These are phyloP conservation scores for Grosmannia huntii DNA, from an alignment of 2,329 filamentous ascomycete genomes.

Conservation along the genomic window DNA sequence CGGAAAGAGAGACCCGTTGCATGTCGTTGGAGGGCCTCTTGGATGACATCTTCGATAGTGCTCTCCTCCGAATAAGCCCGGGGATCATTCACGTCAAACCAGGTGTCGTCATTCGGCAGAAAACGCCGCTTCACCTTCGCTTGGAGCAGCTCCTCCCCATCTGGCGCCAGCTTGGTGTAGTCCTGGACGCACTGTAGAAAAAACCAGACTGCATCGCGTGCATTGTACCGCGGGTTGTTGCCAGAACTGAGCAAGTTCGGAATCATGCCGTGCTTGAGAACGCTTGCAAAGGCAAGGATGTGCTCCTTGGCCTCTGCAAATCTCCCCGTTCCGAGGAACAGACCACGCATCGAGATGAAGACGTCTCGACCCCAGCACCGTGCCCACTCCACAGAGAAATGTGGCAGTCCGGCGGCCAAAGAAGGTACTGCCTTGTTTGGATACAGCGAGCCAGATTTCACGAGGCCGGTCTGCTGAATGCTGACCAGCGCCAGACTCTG, in stretches of 20 bases:
- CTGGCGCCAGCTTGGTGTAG: slow-evolving; percentile 68
- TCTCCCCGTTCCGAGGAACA: slow-evolving; percentile 83
- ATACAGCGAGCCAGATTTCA: slow-evolving; percentile 84
- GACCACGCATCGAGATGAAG: slow-evolving; percentile 84
- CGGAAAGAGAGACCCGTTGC: slow-evolving; percentile 83
- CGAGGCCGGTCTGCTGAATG: slow-evolving; percentile 76
- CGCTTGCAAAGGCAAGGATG: slow-evolving; percentile 86
- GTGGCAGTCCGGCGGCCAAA: slow-evolving; percentile 81
- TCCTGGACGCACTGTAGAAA: slow-evolving; percentile 94
- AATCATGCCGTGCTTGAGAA: slow-evolving; percentile 97
- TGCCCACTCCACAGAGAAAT: slow-evolving; percentile 90
- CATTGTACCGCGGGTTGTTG: slow-evolving; percentile 82
- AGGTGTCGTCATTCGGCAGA: slow-evolving; percentile 89
- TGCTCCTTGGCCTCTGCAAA: slow-evolving; percentile 86
- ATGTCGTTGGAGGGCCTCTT: slow-evolving; percentile 86
- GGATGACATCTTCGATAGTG: slow-evolving; percentile 77
- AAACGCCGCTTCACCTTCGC: slow-evolving; percentile 74
- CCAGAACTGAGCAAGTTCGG: slow-evolving; percentile 85
- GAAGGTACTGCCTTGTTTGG: slow-evolving; percentile 74
- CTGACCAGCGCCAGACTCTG: slow-evolving; percentile 85
- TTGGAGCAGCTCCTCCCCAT: slow-evolving; percentile 61
- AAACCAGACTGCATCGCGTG: slow-evolving; percentile 95
- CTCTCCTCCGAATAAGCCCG: slow-evolving; percentile 78
- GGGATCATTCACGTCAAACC: slow-evolving; percentile 70
- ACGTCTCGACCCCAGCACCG: slow-evolving; percentile 96